Evolutionary conservation across 148 eudicot genomes (phyloP), one percentile per base, ranked within the genome.

Genomic region (Oxyria digyna): DNA sequence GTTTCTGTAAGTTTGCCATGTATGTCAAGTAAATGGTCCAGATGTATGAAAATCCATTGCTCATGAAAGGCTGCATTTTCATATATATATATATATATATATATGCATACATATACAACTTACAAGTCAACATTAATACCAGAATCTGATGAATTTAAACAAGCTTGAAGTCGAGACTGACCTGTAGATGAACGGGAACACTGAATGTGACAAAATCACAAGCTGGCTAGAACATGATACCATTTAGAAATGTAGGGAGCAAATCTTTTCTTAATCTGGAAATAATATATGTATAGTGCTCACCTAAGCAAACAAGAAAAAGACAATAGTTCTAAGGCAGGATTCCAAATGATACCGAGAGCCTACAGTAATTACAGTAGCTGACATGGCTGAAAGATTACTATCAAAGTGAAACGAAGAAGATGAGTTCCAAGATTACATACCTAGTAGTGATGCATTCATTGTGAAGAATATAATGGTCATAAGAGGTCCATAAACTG

Each of bases 161-260:
- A 12, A 42, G 14, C 26, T n/a, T n/a, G 20, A n/a, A 9, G 21
- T 20, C 24, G 4, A 54, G 62, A 17, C 76, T 37, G 69, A 90
- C 98, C 90, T 94, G 97, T 63, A 90, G 85, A 73, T 86, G 89
- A 73, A 94, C 97, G n/a, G 97, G 97, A 73, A 83, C 75, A 66
- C 71, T 88, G 85, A 83, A 94, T 21, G 98, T 90, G 59, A 94
- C 69, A 55, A 94, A 90, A 79, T 94, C 98, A 66, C 98, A 90
- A 0, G 82, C 1, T 0, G 98, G 98, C 98, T 97, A 90, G 78
- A 86, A 90, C 86, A 94, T 86, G 45, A 85, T 78, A 52, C 97
- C 96, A 77, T 70, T 88, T 3, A 88, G 69, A 80, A 87, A 59
- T 10, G 97, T 88, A 15, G 96, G 95, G 41, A 90, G 63, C 77